Conservation (phyloP, 305 asterid genomes). For the Fraxinus angustifolia region DNA sequence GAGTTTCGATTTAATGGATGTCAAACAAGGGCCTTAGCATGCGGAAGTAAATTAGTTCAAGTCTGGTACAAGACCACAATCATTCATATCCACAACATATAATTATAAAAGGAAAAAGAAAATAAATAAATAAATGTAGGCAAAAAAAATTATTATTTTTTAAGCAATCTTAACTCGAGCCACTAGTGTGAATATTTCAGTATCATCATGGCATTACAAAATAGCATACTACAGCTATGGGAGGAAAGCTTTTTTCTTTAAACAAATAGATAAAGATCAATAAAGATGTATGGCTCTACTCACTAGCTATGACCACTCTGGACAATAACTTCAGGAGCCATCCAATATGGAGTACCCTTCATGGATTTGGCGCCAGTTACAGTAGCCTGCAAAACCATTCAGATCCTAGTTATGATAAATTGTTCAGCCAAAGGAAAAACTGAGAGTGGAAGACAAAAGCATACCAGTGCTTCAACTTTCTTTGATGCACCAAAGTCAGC, state of each 20-base stretch:
- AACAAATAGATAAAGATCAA: neutral
- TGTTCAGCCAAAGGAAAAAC: slow-evolving; percentile 15
- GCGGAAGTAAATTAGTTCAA: neutral
- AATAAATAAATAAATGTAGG: neutral
- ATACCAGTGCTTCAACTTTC: slow-evolving; percentile 90
- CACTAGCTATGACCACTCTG: slow-evolving; percentile 99
- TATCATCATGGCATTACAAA: neutral
- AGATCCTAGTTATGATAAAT: slow-evolving; percentile 22
- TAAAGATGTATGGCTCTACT: slow-evolving; percentile 36
- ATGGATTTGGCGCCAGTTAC: slow-evolving; percentile 96
- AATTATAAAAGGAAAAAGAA: neutral
- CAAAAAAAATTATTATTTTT: neutral
- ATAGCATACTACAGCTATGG: neutral
- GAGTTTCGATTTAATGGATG: neutral
- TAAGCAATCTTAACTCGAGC: neutral
- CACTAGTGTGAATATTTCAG: neutral
- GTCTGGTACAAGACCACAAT: neutral
- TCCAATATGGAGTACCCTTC: slow-evolving; percentile 99
- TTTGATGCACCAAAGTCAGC: slow-evolving; percentile 98
- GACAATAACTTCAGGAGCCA: slow-evolving; percentile 99
- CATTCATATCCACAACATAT: neutral
- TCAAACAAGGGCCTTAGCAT: neutral
- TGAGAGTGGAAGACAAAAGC: slow-evolving; percentile 14
- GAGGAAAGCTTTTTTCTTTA: neutral
- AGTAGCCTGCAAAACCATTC: slow-evolving; percentile 66